Conservation (phyloP, 2,329 filamentous ascomycete genomes). For the Trichoderma sp. region DNA sequence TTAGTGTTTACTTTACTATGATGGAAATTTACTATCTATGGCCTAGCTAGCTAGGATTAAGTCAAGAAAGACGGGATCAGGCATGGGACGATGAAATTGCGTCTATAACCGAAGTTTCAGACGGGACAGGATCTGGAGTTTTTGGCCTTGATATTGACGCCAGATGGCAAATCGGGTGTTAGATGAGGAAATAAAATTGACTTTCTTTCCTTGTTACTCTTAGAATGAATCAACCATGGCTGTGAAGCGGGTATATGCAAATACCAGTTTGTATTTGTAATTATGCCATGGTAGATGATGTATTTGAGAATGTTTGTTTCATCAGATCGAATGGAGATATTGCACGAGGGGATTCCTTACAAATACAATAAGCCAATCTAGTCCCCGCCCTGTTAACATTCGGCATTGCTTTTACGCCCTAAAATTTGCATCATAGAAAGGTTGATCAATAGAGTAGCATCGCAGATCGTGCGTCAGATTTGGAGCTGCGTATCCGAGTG, state of each 20-base stretch:
- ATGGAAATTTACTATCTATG: constrained; percentile 10
- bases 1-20: constrained; percentile 8
- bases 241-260: background rate
- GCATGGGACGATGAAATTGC: constrained; percentile 14
- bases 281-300: background rate
- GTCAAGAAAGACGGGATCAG: constrained; percentile 24
- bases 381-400: background rate
- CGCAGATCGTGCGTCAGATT: background rate
- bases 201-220: constrained; percentile 7
- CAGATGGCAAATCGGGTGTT: constrained; percentile 14
- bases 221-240: background rate
- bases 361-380: background rate
- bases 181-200: constrained; percentile 22
- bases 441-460: background rate
- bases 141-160: constrained; percentile 24
- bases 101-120: constrained; percentile 21
- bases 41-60: constrained; percentile 8
- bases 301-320: background rate
- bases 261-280: background rate
- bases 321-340: background rate
- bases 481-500: background rate
- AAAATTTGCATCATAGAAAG: constrained; percentile 1
- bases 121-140: constrained; percentile 28
- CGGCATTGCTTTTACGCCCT: too few relatives aligned
- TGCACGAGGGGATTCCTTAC: background rate